Conservation (phyloP, 1,284 basidiomycete genomes). For the Ganoderma leucocontextum region DNA sequence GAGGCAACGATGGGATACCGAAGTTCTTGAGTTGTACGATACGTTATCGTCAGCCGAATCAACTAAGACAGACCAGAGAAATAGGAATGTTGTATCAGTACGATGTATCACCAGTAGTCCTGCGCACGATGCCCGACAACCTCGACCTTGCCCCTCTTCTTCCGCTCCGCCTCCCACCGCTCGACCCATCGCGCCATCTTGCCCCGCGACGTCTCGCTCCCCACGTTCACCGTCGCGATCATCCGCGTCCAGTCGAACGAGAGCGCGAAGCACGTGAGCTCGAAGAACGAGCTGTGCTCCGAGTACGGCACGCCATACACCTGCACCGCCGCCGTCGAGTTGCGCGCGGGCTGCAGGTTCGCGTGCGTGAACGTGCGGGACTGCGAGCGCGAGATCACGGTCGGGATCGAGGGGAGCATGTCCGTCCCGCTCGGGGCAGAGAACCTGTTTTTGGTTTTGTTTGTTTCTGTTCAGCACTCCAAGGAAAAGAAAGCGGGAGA, state of each 20-base stretch:
- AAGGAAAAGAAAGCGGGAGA: not conserved
- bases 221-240: constrained; percentile 97
- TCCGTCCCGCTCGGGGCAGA: constrained; percentile 75
- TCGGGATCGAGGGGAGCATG: constrained; percentile 65
- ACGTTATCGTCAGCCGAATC: not conserved
- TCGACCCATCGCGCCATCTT: constrained; percentile 92
- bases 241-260: constrained; percentile 84
- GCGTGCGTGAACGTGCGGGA: constrained; percentile 70
- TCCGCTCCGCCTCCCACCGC: constrained; percentile 86
- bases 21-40: not conserved
- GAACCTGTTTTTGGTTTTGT: constrained; percentile 56
- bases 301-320: constrained; percentile 95
- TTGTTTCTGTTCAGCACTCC: not conserved
- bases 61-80: not conserved
- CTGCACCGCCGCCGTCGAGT: constrained; percentile 74
- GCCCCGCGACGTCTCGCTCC: constrained; percentile 76
- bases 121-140: constrained; percentile 67
- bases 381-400: constrained; percentile 74
- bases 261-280: constrained; percentile 93
- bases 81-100: not conserved
- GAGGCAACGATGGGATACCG: not conserved
- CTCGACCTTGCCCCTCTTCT: constrained; percentile 58
- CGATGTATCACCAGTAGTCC: constrained; percentile 68
- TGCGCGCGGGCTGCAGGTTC: constrained; percentile 75
- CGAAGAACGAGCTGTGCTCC: constrained; percentile 95